Evolutionary conservation across 306 rosid genomes (phyloP).

Genomic region (Malus sieversii): DNA sequence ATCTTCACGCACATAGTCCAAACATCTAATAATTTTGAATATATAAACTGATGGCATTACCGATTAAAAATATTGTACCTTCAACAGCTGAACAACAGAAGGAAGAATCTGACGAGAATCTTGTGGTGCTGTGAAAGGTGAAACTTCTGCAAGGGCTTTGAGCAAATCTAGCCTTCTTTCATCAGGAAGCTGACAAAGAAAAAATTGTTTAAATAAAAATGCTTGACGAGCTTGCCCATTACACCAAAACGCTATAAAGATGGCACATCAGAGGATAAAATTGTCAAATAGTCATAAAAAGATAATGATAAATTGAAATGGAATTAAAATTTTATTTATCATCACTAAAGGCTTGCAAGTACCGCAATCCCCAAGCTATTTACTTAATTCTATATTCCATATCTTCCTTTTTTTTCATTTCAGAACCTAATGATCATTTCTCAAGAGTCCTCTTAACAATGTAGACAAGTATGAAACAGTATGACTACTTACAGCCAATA

Average conservation of each 20-base stretch:
- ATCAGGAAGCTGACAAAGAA: conserved; percentile 69
- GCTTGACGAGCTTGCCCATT: neutral
- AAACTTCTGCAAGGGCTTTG: conserved; percentile 87
- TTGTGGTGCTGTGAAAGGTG: conserved; percentile 81
- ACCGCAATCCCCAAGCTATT: neutral
- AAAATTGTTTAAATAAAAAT: neutral
- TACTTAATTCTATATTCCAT: neutral
- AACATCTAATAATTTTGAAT: neutral
- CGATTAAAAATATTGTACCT: conserved; percentile 38
- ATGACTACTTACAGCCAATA: neutral
- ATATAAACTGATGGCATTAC: conserved; percentile 1
- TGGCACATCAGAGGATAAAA: neutral
- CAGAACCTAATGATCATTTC: neutral
- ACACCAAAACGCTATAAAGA: neutral
- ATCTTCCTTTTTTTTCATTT: neutral
- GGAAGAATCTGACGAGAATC: conserved; percentile 99
- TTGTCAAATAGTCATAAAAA: neutral
- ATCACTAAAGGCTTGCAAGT: neutral
- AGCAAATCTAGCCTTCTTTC: conserved; percentile 90
- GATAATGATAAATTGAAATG: neutral
- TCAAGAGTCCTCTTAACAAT: neutral
- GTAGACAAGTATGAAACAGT: neutral
- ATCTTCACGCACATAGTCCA: conserved; percentile 3
- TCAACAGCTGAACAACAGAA: conserved; percentile 76
- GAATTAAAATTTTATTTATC: neutral